A percentile compares a stretch with the other conserved stretches of the same genome.
phyloP scores from a whole-genome alignment of 805 yeast genomes.

The Nakazawaea holstii region DNA sequence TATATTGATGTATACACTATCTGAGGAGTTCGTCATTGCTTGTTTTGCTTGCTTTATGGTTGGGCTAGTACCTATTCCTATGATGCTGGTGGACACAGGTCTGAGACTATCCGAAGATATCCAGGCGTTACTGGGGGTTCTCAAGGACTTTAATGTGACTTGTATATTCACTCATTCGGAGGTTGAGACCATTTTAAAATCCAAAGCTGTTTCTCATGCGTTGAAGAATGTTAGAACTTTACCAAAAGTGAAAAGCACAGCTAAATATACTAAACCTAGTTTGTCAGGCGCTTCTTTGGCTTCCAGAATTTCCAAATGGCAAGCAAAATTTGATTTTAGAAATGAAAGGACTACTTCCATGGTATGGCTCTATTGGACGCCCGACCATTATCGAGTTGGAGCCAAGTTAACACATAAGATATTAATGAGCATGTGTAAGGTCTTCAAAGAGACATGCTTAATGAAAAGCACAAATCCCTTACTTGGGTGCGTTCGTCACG shows the following conservation, averaged over 20 bases:
- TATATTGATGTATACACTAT: conserved; percentile 76
- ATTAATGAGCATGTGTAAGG: conserved; percentile 76
- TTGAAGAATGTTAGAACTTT: conserved; percentile 38
- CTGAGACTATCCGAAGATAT: conserved; percentile 69
- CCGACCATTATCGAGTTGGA: conserved; percentile 66
- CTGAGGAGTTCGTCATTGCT: conserved; percentile 82
- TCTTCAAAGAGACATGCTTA: conserved; percentile 88
- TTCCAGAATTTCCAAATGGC: conserved; percentile 36
- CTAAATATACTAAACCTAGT: conserved; percentile 43
- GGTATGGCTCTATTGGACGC: conserved; percentile 64
- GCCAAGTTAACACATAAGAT: conserved; percentile 53
- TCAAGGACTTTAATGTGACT: conserved; percentile 65
- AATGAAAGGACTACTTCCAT: conserved; percentile 43
- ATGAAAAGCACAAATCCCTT: conserved; percentile 66
- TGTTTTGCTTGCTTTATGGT: conserved; percentile 81
- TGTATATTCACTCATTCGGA: conserved; percentile 77
- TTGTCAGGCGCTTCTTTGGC: conserved; percentile 34
- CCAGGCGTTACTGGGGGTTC: conserved; percentile 54
- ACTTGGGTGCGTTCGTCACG: conserved; percentile 82
- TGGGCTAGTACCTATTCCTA: conserved; percentile 74
- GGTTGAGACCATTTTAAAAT: conserved; percentile 62
- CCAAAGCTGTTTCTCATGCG: conserved; percentile 56
- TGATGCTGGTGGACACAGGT: conserved; percentile 67
- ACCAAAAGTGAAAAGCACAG: conserved; percentile 61
- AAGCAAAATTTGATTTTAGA: conserved; percentile 32